Base-by-base conservation (phyloP, 305 asterid genomes). In the Striga hermonthica region DNA sequence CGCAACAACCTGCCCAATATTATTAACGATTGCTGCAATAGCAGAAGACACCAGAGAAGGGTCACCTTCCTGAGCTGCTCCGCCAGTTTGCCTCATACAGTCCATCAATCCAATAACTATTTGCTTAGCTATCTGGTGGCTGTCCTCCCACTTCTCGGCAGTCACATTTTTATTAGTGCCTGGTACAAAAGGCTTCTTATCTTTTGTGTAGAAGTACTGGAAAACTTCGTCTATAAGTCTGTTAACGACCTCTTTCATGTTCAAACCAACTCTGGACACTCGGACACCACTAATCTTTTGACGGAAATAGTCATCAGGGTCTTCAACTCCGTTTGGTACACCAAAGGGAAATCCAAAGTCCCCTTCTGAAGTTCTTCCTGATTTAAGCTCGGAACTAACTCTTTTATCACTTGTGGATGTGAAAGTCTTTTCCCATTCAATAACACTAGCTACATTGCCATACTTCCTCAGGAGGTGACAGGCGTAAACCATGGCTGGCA, bases 11-110 rank as follows among this genome's bases (percentile, higher is more conserved):
- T 68, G 83, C 15, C 92, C 90, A 60, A 80, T 76, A 65, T 67
- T 89, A 74, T 78, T 68, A 15, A 89, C 76, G 64, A 89, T 83
- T 56, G 96, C 95, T 63, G 88, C 82, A 74, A 89, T 76, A 66
- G 96, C 96, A 35, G 87, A 83, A 38, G 96, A 82, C 49, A 89
- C 95, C 80, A 89, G 78, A 47, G 85, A 78, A 48, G 96, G 96
- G 44, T 86, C 95, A 43, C 96, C 96, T 81, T 89, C 96, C 81
- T 89, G 96, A 71, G 96, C 96, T 50, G 96, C 96, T 74, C 96
- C 96, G 44, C 96, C 96, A 57, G 96, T 86, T 76, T 86, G 95
- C 57, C 88, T 84, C 90, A 89, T 89, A 79, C 96, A 86, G 52
- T 89, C 96, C 88, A 86, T 77, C 76, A 89, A 74, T 65, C 95